Evolutionary conservation across 73 alveolate genomes (phyloP).

Genomic region (Urostyla sp.): DNA sequence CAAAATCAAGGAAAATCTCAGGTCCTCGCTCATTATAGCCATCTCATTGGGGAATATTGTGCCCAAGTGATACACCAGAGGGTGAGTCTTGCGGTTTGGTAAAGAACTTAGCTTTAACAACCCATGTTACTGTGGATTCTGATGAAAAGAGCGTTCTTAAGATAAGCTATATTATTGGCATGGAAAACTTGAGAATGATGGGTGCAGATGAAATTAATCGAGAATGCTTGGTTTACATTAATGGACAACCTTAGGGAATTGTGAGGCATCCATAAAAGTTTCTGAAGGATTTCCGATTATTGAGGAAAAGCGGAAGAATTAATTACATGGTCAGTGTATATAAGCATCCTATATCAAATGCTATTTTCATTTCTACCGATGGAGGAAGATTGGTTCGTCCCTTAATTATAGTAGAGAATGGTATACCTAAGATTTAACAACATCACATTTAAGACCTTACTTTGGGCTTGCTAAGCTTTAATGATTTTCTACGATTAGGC

Average conservation of each 20-base stretch:
- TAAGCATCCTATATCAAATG: conserved; percentile 68
- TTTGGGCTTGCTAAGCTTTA: conserved; percentile 80
- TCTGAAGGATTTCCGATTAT: conserved; percentile 86
- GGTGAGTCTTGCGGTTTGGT: conserved; percentile 99
- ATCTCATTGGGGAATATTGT: conserved; percentile 98
- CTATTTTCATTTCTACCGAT: conserved; percentile 91
- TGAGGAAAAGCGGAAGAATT: conserved; percentile 92
- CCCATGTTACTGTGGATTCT: conserved; percentile 98
- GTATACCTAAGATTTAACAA: conserved; percentile 81
- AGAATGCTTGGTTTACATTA: conserved; percentile 87
- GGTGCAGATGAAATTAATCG: conserved; percentile 88
- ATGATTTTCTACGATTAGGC: conserved; percentile 89
- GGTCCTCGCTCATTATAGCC: conserved; percentile 99
- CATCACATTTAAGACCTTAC: conserved; percentile 80
- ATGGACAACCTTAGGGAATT: conserved; percentile 98
- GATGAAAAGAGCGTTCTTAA: conserved; percentile 82
- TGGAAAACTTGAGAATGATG: conserved; percentile 93
- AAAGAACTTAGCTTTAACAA: conserved; percentile 94
- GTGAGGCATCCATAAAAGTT: conserved; percentile 94
- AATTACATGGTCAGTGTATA: conserved; percentile 91
- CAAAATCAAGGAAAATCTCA: conserved; percentile 95
- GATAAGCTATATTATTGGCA: conserved; percentile 86
- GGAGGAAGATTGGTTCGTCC: conserved; percentile 99
- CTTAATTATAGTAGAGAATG: conserved; percentile 94
- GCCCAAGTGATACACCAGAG: conserved; percentile 99